Conservation (phyloP, 192 early-diverging fungal species). For the Podila clonocystis region DNA sequence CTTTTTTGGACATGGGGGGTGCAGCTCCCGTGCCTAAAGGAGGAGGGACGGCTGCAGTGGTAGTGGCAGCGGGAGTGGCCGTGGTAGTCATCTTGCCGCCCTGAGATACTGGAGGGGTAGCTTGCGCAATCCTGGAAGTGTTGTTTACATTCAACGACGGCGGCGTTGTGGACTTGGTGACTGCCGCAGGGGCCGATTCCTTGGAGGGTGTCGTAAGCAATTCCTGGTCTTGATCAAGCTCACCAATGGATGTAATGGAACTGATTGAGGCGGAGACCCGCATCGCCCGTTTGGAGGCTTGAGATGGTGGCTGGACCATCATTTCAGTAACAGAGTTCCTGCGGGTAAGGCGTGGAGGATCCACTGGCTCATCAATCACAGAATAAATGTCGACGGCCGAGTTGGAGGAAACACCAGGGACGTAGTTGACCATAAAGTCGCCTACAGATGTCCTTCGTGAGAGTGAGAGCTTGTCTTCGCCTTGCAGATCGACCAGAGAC, state of each 20-base stretch:
- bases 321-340: constrained; percentile 41
- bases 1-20: constrained; percentile 5
- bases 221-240: not conserved
- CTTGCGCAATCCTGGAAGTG: not conserved
- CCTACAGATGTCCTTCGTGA: constrained; percentile 19
- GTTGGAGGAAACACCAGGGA: constrained; percentile 6
- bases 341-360: constrained; percentile 22
- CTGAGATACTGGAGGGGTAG: not conserved
- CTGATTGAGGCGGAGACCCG: constrained; percentile 2
- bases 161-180: not conserved
- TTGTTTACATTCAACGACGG: too few species aligned
- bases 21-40: not conserved
- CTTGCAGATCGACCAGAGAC: not conserved
- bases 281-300: constrained; percentile 2
- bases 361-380: constrained; percentile 21
- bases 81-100: not conserved
- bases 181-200: not conserved
- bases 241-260: constrained; percentile 17
- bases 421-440: constrained; percentile 24
- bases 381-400: constrained; percentile 8
- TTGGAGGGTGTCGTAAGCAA: not conserved
- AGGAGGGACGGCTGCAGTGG: not conserved
- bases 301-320: constrained; percentile 29
- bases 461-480: not conserved
- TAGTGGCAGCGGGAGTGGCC: constrained; percentile 3